phyloP scores from a whole-genome alignment of 805 yeast species.

The Yarrowia osloensis region DNA sequence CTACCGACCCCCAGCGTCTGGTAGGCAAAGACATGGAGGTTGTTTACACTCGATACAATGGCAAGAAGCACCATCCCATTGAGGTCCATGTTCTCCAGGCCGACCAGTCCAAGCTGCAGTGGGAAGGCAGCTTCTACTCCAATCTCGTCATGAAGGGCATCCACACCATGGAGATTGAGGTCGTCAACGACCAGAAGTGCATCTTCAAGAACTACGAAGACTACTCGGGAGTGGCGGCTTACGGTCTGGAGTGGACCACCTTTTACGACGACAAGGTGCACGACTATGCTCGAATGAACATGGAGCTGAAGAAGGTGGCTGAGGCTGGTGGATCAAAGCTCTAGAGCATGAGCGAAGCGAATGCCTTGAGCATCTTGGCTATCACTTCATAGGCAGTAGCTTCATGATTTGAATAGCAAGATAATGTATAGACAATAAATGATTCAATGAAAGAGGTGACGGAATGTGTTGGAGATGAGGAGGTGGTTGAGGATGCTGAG shows the following conservation, averaged over 20 bases:
- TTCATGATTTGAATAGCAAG: no score
- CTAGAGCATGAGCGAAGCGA: no score
- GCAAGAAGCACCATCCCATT: background rate
- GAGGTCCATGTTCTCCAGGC: background rate
- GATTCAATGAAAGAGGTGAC: no score
- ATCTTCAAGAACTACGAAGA: slow-evolving; percentile 14
- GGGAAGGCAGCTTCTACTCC: slow-evolving; percentile 9
- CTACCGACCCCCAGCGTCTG: background rate
- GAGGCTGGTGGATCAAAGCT: background rate
- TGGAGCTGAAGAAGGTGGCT: slow-evolving; percentile 1
- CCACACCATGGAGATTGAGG: background rate
- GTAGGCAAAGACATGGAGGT: background rate
- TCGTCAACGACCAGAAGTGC: background rate
- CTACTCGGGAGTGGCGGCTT: background rate
- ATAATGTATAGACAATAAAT: background rate
- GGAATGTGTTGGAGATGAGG: no score
- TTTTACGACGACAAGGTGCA: background rate
- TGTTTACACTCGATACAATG: background rate
- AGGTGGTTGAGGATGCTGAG: no score
- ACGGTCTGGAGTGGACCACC: slow-evolving; percentile 7
- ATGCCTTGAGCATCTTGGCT: no score
- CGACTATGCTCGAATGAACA: slow-evolving; percentile 16
- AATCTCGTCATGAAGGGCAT: background rate
- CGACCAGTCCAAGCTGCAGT: background rate
- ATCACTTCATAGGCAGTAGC: no score